A percentile compares a stretch with the other conserved stretches of the same genome.
These are phyloP conservation scores for Chaetomium olivaceum DNA, from an alignment of 2,329 filamentous ascomycete species.

Conservation along the genomic window DNA sequence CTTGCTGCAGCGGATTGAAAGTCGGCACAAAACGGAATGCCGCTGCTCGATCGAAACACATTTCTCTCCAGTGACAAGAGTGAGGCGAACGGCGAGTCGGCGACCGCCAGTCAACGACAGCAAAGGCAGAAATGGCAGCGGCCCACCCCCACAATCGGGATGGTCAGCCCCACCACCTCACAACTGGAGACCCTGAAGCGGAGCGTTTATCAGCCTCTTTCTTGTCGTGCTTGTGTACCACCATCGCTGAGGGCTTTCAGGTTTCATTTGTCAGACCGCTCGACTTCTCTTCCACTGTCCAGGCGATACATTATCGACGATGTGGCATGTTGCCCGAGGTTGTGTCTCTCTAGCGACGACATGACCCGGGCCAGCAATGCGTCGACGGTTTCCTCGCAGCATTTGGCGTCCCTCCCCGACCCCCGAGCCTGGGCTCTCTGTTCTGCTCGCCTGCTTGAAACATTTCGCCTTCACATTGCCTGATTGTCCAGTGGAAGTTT, in stretches of 20 bases:
- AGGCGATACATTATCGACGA: background rate
- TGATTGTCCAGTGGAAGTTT: background rate
- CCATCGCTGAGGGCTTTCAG: background rate
- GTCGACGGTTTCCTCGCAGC: background rate
- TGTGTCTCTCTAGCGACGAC: background rate
- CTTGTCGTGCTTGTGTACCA: background rate
- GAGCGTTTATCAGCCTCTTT: background rate
- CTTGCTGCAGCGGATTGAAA: background rate
- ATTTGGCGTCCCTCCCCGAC: background rate
- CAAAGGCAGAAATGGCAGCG: background rate
- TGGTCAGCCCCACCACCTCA: background rate
- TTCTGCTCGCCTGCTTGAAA: background rate
- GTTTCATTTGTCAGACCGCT: constrained; percentile 2
- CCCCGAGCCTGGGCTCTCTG: no score
- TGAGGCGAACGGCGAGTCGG: background rate
- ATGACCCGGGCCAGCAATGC: background rate
- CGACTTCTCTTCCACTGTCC: background rate
- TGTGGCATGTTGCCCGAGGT: background rate
- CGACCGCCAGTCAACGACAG: no score
- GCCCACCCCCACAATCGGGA: constrained; percentile 3
- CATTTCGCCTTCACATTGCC: background rate
- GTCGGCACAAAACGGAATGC: background rate
- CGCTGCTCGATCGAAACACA: background rate
- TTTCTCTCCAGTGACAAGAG: background rate
- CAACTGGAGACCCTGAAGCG: background rate